These are phyloP conservation scores for Blastobotrys americana DNA, from an alignment of 805 yeast genomes.

Conservation along the genomic window DNA sequence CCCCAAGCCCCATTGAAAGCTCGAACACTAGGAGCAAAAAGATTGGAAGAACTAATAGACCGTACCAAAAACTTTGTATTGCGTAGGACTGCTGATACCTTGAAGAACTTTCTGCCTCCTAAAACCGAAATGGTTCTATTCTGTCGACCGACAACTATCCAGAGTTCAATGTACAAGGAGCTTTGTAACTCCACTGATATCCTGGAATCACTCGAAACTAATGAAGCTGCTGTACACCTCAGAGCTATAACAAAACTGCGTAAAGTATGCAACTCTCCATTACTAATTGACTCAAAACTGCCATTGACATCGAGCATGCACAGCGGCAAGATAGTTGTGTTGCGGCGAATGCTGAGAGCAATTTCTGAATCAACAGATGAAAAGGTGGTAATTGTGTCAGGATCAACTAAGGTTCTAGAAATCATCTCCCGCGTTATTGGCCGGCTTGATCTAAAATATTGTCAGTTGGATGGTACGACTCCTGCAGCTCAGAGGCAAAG, in stretches of 20 bases:
- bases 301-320: neutral
- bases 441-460: constrained; percentile 43
- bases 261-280: constrained; percentile 79
- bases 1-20: constrained; percentile 45
- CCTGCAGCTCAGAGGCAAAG: constrained; percentile 57
- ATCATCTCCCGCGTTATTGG: constrained; percentile 44
- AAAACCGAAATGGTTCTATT: constrained; percentile 71
- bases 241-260: constrained; percentile 66
- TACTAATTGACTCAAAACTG: constrained; percentile 37
- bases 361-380: constrained; percentile 45
- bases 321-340: constrained; percentile 56
- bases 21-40: constrained; percentile 50
- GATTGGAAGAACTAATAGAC: constrained; percentile 54
- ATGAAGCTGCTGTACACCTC: constrained; percentile 36
- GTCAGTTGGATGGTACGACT: constrained; percentile 79
- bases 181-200: constrained; percentile 35
- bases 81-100: constrained; percentile 59
- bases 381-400: constrained; percentile 79
- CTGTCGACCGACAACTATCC: constrained; percentile 65
- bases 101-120: constrained; percentile 55
- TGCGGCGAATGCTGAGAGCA: constrained; percentile 49
- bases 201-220: constrained; percentile 29
- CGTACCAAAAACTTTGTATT: constrained; percentile 62
- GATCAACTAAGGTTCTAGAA: constrained; percentile 82
- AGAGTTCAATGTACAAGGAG: constrained; percentile 47